Evolutionary conservation across 352 stramenopile genomes (phyloP).

Genomic region (Nothophytophthora sp.): DNA sequence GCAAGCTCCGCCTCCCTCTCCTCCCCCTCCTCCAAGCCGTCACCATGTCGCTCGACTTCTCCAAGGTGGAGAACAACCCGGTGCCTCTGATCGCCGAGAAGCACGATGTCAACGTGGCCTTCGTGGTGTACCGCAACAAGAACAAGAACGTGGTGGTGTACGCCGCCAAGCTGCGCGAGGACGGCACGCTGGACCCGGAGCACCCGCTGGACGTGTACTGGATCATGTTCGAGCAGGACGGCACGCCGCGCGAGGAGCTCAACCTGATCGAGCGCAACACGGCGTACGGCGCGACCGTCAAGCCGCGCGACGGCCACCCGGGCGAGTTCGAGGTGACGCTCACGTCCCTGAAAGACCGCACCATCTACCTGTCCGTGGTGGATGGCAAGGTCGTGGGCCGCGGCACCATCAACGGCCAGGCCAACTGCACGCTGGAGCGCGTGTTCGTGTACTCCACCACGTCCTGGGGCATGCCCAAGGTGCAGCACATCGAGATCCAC

Average conservation of each 20-base stretch:
- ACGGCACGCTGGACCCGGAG: conserved; percentile 59
- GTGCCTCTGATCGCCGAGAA: conserved; percentile 75
- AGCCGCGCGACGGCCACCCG: conserved; percentile 61
- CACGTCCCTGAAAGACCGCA: conserved; percentile 84
- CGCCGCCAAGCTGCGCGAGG: conserved; percentile 61
- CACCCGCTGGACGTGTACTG: conserved; percentile 88
- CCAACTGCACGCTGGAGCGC: conserved; percentile 71
- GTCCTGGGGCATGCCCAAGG: conserved; percentile 88
- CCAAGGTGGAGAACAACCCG: conserved; percentile 88
- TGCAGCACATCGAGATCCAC: conserved; percentile 90
- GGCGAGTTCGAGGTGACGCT: conserved; percentile 77
- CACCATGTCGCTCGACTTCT: conserved; percentile 84
- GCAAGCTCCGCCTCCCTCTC: too few relatives aligned
- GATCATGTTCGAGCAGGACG: conserved; percentile 91
- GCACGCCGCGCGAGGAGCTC: conserved; percentile 77
- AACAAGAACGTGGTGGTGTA: conserved; percentile 92
- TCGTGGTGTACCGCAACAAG: conserved; percentile 91
- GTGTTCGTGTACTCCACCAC: conserved; percentile 87
- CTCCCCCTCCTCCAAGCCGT: too few relatives aligned
- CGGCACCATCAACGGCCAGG: conserved; percentile 75
- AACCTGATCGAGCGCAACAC: conserved; percentile 89
- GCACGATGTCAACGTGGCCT: conserved; percentile 74
- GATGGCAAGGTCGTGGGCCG: conserved; percentile 73
- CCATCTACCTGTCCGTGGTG: conserved; percentile 72
- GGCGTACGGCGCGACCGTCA: conserved; percentile 78